Evolutionary conservation across 129 eudicot genomes (phyloP), one percentile per base, ranked within the genome.

Genomic region (carrot (Daucus carota)): DNA sequence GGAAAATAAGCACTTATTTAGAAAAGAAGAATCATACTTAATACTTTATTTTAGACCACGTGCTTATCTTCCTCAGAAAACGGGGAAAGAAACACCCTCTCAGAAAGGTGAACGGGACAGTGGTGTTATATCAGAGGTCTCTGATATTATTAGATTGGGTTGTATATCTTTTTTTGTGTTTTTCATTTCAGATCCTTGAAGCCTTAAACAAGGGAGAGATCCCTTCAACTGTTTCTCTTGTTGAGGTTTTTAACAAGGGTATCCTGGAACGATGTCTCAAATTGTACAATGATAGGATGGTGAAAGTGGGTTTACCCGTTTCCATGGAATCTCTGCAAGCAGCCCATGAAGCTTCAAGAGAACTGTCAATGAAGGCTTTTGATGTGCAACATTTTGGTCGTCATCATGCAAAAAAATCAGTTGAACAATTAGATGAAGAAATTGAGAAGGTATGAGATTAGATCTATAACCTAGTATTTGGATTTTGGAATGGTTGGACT

Each of bases 151-250:
- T 70, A 22, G 48, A 17, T 70, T 70, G 50, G 26, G 45, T 68
- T 68, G 26, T 17, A 3, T 36, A 31, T 36, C 11, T 36, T 10
- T 0, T 36, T 33, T 33, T 28, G 6, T 67, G 17, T 40, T 1
- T 36, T 38, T 68, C 13, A 2, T 77, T 74, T 83, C 76, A 94
- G 99, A 94, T 94, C 73, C 88, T 94, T 84, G 99, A 91, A 73
- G 99, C 99, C 80, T 81, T 94, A 82, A 94, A 94, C 79, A 91
- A 94, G 76, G 99, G 99, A 74, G 97, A 94, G 85, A 94, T 94
- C 74, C 99, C 99, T 40, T 84, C 99, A 48, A 94, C 99, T 24
- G 99, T 97, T 60, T 94, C 99, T 65, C 94, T 94, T 62, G 99
- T 94, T 78, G 99, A 94, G 87, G 84, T 94, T 78, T 94, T 94